phyloP scores from a whole-genome alignment of 805 yeast species.

The Ogataea ganodermae region DNA sequence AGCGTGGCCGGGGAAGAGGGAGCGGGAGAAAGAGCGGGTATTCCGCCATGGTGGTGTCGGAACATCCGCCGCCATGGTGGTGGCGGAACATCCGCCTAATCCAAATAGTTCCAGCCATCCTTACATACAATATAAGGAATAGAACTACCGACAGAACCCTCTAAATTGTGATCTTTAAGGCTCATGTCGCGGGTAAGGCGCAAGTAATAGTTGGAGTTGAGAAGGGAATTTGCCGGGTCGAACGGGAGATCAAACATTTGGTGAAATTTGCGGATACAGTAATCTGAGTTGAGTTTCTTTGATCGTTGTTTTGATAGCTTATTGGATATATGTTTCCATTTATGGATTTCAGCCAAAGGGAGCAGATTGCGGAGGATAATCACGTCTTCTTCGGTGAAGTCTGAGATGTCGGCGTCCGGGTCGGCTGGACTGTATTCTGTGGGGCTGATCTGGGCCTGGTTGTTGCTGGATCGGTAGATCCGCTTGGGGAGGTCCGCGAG shows the following conservation, averaged over 20 bases:
- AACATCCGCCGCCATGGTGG: neutral
- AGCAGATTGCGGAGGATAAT: constrained; percentile 29
- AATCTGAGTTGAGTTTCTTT: constrained; percentile 35
- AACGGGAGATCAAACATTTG: constrained; percentile 36
- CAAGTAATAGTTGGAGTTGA: constrained; percentile 25
- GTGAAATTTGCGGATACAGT: constrained; percentile 34
- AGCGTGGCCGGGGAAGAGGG: too few relatives aligned
- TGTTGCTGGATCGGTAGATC: constrained; percentile 16
- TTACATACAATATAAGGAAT: constrained; percentile 33
- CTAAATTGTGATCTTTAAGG: constrained; percentile 22
- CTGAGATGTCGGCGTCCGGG: constrained; percentile 23
- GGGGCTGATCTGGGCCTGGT: constrained; percentile 19
- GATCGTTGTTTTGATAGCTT: constrained; percentile 33
- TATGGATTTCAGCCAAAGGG: constrained; percentile 36
- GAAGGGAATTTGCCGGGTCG: constrained; percentile 26
- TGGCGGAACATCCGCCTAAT: constrained; percentile 3
- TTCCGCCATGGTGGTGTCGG: too few relatives aligned
- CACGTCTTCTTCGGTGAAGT: constrained; percentile 35
- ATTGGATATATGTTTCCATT: constrained; percentile 37
- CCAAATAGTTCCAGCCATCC: constrained; percentile 35
- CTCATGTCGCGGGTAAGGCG: constrained; percentile 14
- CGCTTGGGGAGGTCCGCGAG: constrained; percentile 1
- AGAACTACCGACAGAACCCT: constrained; percentile 37
- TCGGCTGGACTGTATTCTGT: constrained; percentile 29
- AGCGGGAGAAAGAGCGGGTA: too few relatives aligned